phyloP scores from a whole-genome alignment of 805 yeast genomes.

The Candida piceae region DNA sequence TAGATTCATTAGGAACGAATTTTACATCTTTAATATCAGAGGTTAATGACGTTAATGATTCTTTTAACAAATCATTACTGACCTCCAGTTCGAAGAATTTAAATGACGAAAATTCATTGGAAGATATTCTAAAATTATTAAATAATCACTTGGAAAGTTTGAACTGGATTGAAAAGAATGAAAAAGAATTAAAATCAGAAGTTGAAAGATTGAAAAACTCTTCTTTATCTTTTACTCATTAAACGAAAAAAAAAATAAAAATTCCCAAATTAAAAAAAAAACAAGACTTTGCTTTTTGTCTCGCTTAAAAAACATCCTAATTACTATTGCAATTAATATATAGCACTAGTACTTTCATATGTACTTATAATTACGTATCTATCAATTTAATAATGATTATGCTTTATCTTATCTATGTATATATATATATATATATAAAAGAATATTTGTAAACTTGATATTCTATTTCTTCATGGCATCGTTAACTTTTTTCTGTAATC shows the following conservation, averaged over 20 bases:
- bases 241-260: too few relatives aligned
- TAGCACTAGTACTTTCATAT: too few relatives aligned
- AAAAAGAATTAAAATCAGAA: slow-evolving; percentile 62
- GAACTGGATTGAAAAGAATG: slow-evolving; percentile 77
- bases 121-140: slow-evolving; percentile 72
- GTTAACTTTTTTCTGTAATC: slow-evolving; percentile 41
- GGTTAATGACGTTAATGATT: slow-evolving; percentile 77
- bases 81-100: slow-evolving; percentile 19
- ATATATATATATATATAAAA: too few relatives aligned
- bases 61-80: slow-evolving; percentile 60
- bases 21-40: slow-evolving; percentile 72
- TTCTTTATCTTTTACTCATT: too few relatives aligned
- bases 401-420: too few relatives aligned
- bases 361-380: too few relatives aligned
- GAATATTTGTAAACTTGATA: too few relatives aligned
- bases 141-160: slow-evolving; percentile 87
- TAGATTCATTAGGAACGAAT: slow-evolving; percentile 73
- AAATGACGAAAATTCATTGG: slow-evolving; percentile 35
- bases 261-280: too few relatives aligned
- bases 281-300: too few relatives aligned
- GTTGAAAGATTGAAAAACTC: slow-evolving; percentile 39
- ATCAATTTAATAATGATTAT: too few relatives aligned
- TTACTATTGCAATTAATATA: too few relatives aligned
- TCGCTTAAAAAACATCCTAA: too few relatives aligned
- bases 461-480: slow-evolving; percentile 28